Conservation (phyloP, 2,329 filamentous ascomycete genomes). For the Daldinia sp. region DNA sequence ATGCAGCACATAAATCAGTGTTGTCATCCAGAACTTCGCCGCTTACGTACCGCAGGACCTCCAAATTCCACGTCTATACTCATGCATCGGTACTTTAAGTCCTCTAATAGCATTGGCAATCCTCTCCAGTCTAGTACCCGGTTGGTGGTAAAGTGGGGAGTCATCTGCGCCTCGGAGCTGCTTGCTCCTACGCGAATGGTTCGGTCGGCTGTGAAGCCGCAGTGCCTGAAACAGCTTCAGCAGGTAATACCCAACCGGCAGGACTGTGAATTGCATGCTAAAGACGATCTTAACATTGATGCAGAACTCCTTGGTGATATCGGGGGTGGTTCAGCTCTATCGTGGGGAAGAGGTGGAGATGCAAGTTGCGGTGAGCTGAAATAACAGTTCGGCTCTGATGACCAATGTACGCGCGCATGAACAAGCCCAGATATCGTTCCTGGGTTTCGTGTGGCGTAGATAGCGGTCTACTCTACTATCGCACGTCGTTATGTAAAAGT, state of each 20-base stretch:
- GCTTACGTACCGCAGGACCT: not conserved
- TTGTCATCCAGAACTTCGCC: not conserved
- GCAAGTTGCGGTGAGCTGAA: conserved; percentile 4
- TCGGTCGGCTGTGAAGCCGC: not conserved
- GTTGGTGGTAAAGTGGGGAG: conserved; percentile 2
- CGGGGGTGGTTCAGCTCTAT: not conserved
- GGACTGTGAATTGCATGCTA: not conserved
- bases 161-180: not conserved
- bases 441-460: conserved; percentile 6
- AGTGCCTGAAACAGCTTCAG: not conserved
- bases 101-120: not conserved
- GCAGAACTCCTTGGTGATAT: not conserved
- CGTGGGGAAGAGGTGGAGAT: conserved; percentile 8
- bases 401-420: not conserved
- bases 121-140: not conserved
- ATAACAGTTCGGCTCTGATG: conserved; percentile 1
- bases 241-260: not conserved
- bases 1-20: not conserved
- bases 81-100: not conserved
- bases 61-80: not conserved
- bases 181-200: not conserved
- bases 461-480: conserved; percentile 9
- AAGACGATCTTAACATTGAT: not conserved
- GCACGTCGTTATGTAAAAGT: not conserved
- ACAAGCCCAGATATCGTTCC: conserved; percentile 2